Base-by-base conservation (phyloP, 2,329 filamentous ascomycete species). In the Hypoxylon rubiginosum region DNA sequence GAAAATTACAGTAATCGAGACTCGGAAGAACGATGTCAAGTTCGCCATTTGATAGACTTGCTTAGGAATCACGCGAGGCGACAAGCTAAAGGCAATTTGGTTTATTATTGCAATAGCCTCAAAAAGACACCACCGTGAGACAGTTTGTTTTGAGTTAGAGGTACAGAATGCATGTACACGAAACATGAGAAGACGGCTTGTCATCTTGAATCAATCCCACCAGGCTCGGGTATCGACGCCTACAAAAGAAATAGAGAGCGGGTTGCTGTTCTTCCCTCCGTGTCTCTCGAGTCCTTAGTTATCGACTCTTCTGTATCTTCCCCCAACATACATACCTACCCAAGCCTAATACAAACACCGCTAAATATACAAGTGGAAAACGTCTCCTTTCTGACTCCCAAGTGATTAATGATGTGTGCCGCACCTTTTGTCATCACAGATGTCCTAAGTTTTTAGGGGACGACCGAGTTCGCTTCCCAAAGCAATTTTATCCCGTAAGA, bases 121-220 rank as follows among this genome's bases (percentile, higher is more conserved):
- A 34, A 32, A 39, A 15, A 28, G 7, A n/a, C n/a, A 28, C 26
- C 1, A 21, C 15, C 41, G 19, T 45, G 30, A 58, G 41, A 28
- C 53, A 59, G 58, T 36, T 39, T 64, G 45, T 34, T 52, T 56
- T 32, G 15, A 19, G 26, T 24, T 71, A 58, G 52, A 61, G 48
- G 45, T 58, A 55, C 55, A 61, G 30, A 58, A 53, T 66, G 62
- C 68, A 72, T 74, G 64, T 70, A 74, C 69, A 72, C 34, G 21
- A 68, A 59, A 71, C 64, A 66, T 26, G 36, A 64, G 66, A 68
- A 73, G 65, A 72, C 64, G n/a, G 65, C 60, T 52, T 26, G 32
- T 62, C 54, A 50, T 49, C 62, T 54, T 45, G 49, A 46, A 50
- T 57, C 54, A 53, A 60, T 66, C 53, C 56, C 56, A 58, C 56